Percentiles rank a stretch among this genome's conserved stretches.
phyloP scores from a whole-genome alignment of 176 grass and related monocot species.

The Otatea glauca region DNA sequence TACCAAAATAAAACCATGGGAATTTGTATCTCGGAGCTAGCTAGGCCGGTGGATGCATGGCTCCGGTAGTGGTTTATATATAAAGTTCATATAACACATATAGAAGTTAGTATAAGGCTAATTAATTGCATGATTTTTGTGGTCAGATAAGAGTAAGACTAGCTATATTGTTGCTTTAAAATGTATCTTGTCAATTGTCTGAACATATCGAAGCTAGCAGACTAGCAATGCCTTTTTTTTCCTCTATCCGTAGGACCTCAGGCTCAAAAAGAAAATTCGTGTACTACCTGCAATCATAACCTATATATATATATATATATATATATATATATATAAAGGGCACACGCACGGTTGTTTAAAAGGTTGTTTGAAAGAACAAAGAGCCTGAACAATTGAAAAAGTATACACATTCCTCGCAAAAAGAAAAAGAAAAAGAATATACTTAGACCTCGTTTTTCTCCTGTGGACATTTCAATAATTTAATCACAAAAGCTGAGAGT shows the following conservation, averaged over 20 bases:
- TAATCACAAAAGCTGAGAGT: neutral
- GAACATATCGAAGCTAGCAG: neutral
- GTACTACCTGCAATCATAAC: neutral
- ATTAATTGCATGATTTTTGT: neutral
- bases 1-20: neutral
- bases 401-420: too few relatives aligned
- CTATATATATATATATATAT: neutral
- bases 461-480: neutral
- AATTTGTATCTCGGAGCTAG: conserved; percentile 1
- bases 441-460: conserved; percentile 1
- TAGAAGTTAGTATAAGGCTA: neutral
- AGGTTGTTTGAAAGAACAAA: neutral
- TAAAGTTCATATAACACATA: neutral
- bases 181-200: neutral
- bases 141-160: neutral
- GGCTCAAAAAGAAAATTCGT: neutral
- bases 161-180: neutral
- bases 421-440: neutral
- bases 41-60: neutral
- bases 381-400: neutral
- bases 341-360: neutral
- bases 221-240: neutral
- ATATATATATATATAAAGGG: neutral
- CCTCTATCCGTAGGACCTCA: neutral
- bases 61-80: neutral